Evolutionary conservation across 2,329 filamentous ascomycete genomes (phyloP).

Genomic region (Exophiala bonariae): DNA sequence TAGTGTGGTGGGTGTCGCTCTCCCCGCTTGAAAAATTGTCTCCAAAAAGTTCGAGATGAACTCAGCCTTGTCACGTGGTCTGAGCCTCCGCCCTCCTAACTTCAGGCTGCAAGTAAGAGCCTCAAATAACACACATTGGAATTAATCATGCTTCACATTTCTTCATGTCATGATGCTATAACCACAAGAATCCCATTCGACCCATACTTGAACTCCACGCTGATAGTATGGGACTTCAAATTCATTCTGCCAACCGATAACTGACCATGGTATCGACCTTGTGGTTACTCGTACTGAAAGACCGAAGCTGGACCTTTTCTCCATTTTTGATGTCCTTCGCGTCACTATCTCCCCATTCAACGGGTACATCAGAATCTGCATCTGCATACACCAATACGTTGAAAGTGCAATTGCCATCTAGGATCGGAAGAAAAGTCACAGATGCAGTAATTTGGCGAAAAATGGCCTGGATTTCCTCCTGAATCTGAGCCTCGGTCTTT

Average conservation of each 20-base stretch:
- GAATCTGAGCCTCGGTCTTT: conserved; percentile 91
- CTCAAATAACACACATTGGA: no score
- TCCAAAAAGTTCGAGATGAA: conserved; percentile 10
- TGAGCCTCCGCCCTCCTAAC: not conserved
- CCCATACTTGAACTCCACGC: not conserved
- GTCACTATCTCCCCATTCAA: conserved; percentile 98
- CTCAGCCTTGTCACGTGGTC: conserved; percentile 2
- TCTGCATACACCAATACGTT: conserved; percentile 98
- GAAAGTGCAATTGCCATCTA: conserved; percentile 94
- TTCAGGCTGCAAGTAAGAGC: no score
- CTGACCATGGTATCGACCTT: conserved; percentile 93
- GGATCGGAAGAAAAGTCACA: conserved; percentile 92
- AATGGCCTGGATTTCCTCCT: conserved; percentile 91
- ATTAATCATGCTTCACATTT: no score
- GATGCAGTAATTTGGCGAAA: conserved; percentile 98
- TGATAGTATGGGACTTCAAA: not conserved
- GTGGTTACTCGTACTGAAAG: conserved; percentile 94
- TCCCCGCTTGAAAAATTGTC: no score
- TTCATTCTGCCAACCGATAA: conserved; percentile 63
- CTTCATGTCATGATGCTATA: not conserved
- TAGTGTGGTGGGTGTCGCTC: conserved; percentile 13
- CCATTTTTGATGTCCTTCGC: conserved; percentile 94
- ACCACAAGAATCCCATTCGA: no score
- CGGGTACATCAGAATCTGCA: conserved; percentile 90
- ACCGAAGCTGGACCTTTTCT: conserved; percentile 91